These are phyloP conservation scores for Santalum album DNA, from an alignment of 164 flowering plant genomes.

Conservation along the genomic window DNA sequence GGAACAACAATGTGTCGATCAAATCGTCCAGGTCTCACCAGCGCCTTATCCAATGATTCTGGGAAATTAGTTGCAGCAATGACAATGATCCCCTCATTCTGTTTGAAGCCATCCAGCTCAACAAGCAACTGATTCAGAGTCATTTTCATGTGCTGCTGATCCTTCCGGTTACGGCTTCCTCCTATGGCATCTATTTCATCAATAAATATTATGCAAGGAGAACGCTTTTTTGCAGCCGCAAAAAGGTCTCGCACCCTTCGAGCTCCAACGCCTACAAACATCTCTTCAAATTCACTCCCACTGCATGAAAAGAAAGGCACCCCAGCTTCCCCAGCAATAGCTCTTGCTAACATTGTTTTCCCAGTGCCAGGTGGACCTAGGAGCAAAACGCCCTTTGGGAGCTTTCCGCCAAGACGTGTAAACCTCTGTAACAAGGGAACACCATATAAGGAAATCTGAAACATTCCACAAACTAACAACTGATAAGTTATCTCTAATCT, in stretches of 20 bases:
- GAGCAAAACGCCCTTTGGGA: constrained; percentile 95
- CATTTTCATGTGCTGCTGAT: constrained; percentile 97
- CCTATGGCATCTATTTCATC: constrained; percentile 98
- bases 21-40: constrained; percentile 94
- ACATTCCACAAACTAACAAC: too few species aligned
- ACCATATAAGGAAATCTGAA: too few species aligned
- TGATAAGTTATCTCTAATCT: too few species aligned
- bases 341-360: constrained; percentile 96
- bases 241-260: constrained; percentile 87
- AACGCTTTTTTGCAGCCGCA: constrained; percentile 81
- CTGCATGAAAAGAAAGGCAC: constrained; percentile 97
- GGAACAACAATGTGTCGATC: constrained; percentile 94
- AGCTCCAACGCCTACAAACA: constrained; percentile 99
- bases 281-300: constrained; percentile 99
- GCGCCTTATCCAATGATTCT: constrained; percentile 87
- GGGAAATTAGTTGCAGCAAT: constrained; percentile 98
- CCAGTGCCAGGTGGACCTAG: constrained; percentile 99
- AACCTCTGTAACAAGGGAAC: constrained; percentile 54
- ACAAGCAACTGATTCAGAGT: constrained; percentile 95
- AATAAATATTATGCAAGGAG: constrained; percentile 86
- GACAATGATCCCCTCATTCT: constrained; percentile 94
- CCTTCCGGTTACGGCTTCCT: constrained; percentile 88
- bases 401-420: constrained; percentile 96
- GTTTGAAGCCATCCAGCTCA: constrained; percentile 96
- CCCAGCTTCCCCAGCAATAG: constrained; percentile 99